phyloP scores from a whole-genome alignment of 257 asterid species.

The Pogostemon cablin region DNA sequence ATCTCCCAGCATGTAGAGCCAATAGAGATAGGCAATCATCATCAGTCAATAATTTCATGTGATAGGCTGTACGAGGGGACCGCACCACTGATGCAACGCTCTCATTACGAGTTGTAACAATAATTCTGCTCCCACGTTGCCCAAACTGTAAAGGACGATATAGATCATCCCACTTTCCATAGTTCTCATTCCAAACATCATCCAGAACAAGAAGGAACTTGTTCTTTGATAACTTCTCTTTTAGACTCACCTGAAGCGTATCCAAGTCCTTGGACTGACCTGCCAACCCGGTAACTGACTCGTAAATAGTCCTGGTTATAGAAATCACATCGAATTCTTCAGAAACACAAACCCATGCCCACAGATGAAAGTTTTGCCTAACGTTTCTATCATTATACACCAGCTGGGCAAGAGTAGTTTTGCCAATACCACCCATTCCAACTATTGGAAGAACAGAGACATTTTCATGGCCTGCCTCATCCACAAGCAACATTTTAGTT shows the following conservation, averaged over 20 bases:
- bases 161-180: conserved; percentile 44
- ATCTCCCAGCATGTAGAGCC: conserved; percentile 47
- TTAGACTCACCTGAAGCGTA: conserved; percentile 48
- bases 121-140: conserved; percentile 51
- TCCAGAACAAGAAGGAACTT: conserved; percentile 61
- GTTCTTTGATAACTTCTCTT: conserved; percentile 44
- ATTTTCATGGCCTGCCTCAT: conserved; percentile 32
- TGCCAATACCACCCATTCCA: conserved; percentile 76
- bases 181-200: conserved; percentile 59
- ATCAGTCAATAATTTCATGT: conserved; percentile 49
- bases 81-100: conserved; percentile 48
- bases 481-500: conserved; percentile 41
- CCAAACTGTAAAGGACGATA: conserved; percentile 47
- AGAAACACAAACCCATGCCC: conserved; percentile 61
- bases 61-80: conserved; percentile 52
- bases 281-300: conserved; percentile 30
- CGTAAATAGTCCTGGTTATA: conserved; percentile 48
- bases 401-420: conserved; percentile 61
- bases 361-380: conserved; percentile 37
- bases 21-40: conserved; percentile 51
- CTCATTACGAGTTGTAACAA: conserved; percentile 58
- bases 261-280: conserved; percentile 44
- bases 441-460: conserved; percentile 62
- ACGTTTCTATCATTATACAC: conserved; percentile 48
- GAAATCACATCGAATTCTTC: conserved; percentile 47